Conservation (phyloP, 164 flowering plant species). For the Umbellularia californica region DNA sequence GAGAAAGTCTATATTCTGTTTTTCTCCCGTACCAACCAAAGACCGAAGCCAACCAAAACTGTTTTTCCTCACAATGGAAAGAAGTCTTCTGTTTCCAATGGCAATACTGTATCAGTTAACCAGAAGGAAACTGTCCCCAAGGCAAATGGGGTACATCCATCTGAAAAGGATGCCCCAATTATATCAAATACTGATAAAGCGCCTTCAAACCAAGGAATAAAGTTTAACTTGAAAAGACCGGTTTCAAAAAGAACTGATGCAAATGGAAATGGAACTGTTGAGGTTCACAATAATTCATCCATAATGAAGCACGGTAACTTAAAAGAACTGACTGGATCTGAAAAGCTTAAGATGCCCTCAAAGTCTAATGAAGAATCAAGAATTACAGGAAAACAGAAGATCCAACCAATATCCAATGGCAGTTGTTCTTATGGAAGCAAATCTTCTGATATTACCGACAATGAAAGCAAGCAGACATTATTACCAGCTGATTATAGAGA, state of each 20-base stretch:
- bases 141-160: conserved; percentile 18
- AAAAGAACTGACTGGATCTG: conserved; percentile 15
- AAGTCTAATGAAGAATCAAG: conserved; percentile 15
- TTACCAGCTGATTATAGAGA: conserved; percentile 29
- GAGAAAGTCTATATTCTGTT: conserved; percentile 95
- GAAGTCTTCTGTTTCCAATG: conserved; percentile 41
- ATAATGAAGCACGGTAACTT: conserved; percentile 21
- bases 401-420: conserved; percentile 8
- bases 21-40: conserved; percentile 71
- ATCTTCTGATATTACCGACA: conserved; percentile 8
- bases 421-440: conserved; percentile 22
- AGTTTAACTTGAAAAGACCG: conserved; percentile 30
- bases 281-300: conserved; percentile 24
- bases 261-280: conserved; percentile 37
- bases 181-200: conserved; percentile 36
- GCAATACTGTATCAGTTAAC: conserved; percentile 26
- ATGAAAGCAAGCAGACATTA: conserved; percentile 13
- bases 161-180: conserved; percentile 18
- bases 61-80: conserved; percentile 39
- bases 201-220: conserved; percentile 29
- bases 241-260: conserved; percentile 31
- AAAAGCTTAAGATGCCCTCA: conserved; percentile 18
- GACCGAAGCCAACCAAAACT: conserved; percentile 31
- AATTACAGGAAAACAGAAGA: conserved; percentile 19
- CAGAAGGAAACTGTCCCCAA: conserved; percentile 20